phyloP scores from a whole-genome alignment of 1,139 yeast genomes.

The Lodderomyces oxycetoniae region DNA sequence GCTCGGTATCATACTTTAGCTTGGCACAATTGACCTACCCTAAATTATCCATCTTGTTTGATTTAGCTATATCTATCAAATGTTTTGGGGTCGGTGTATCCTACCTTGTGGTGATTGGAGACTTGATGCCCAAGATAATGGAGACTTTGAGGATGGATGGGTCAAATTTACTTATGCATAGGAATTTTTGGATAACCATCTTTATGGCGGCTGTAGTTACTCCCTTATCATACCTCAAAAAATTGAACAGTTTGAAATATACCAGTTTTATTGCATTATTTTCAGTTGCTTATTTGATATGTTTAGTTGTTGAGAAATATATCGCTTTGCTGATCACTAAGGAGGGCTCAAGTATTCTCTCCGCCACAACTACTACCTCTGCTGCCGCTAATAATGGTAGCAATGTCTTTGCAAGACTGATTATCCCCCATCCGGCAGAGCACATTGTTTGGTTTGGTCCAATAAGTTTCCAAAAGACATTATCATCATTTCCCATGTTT shows the following conservation, averaged over 20 bases:
- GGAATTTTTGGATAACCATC: constrained; percentile 68
- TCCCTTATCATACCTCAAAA: constrained; percentile 72
- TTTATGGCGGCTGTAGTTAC: constrained; percentile 55
- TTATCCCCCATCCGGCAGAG: constrained; percentile 17
- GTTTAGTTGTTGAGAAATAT: constrained; percentile 68
- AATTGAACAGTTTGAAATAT: constrained; percentile 78
- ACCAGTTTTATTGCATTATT: constrained; percentile 80
- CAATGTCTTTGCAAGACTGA: not conserved
- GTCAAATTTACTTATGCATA: constrained; percentile 22
- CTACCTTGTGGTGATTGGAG: constrained; percentile 85
- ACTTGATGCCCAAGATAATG: constrained; percentile 75
- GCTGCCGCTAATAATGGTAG: not conserved
- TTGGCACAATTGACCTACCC: constrained; percentile 54
- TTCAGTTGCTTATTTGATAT: constrained; percentile 72
- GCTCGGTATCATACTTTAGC: constrained; percentile 49
- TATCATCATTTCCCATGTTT: constrained; percentile 72
- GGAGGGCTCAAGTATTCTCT: constrained; percentile 19
- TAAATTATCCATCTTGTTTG: constrained; percentile 40
- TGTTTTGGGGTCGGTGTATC: constrained; percentile 91
- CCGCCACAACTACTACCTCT: not conserved
- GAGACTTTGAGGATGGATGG: constrained; percentile 38
- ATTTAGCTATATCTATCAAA: constrained; percentile 53
- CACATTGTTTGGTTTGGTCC: constrained; percentile 36
- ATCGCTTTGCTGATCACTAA: constrained; percentile 18
- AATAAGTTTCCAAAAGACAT: constrained; percentile 31